Evolutionary conservation across 2,329 filamentous ascomycete species (phyloP).

Genomic region (Colletotrichum cereale): DNA sequence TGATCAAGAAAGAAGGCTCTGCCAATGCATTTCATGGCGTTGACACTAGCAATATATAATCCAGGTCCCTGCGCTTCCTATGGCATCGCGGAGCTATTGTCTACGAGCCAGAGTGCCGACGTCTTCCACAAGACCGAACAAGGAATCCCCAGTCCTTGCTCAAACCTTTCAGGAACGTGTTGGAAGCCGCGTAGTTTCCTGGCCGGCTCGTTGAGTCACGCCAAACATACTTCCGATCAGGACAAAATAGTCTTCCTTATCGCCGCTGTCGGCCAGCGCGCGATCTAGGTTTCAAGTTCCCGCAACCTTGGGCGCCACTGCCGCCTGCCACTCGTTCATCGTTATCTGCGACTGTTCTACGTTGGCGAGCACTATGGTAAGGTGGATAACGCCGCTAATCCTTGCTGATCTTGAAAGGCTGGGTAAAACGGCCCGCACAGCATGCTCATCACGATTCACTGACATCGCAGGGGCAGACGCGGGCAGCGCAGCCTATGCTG

Average conservation of each 20-base stretch:
- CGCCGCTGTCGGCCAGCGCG: neutral
- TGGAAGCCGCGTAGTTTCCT: slow-evolving; percentile 57
- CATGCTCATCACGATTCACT: neutral
- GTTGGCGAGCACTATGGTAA: slow-evolving; percentile 35
- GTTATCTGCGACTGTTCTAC: slow-evolving; percentile 50
- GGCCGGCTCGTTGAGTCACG: slow-evolving; percentile 50
- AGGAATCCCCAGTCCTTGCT: slow-evolving; percentile 49
- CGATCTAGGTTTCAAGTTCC: slow-evolving; percentile 59
- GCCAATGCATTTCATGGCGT: too few relatives aligned
- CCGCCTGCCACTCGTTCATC: slow-evolving; percentile 50
- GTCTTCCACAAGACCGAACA: slow-evolving; percentile 54
- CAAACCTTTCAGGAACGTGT: slow-evolving; percentile 57
- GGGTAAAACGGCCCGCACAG: neutral
- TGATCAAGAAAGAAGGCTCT: too few relatives aligned
- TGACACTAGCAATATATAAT: too few relatives aligned
- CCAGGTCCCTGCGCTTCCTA: slow-evolving; percentile 5
- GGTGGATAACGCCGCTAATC: slow-evolving; percentile 16
- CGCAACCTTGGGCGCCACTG: slow-evolving; percentile 54
- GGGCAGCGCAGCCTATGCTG: neutral
- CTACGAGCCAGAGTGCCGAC: slow-evolving; percentile 52
- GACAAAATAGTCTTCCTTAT: slow-evolving; percentile 53
- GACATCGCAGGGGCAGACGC: neutral
- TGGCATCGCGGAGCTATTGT: slow-evolving; percentile 45
- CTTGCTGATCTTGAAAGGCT: slow-evolving; percentile 2
- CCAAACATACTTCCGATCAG: slow-evolving; percentile 51